Base-by-base conservation (phyloP, 2,329 filamentous ascomycete species). In the Fusarium subglutinans region DNA sequence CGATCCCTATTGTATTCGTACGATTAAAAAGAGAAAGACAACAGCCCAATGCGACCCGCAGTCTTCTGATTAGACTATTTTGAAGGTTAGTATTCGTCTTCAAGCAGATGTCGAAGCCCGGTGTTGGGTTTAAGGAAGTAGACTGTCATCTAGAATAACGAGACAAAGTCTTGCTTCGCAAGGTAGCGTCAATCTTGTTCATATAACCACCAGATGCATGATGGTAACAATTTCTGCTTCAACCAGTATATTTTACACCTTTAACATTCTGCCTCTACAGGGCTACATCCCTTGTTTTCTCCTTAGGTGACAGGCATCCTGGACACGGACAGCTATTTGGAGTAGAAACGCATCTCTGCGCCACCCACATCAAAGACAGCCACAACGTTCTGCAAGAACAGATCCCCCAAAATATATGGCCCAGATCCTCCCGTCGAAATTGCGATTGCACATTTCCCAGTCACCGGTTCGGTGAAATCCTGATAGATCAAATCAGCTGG, bases 371-470 rank as follows among this genome's bases (percentile, higher is more conserved):
- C 85, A 73, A 86, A 87, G 2, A 88, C 85, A 1, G 84, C 83
- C 57, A 89, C 77, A 6, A 86, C 85, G 62, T 86, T 88, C 76
- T 87, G 84, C 67, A 89, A 77, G 64, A 88, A 89, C 12, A 83
- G 83, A 40, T 86, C 84, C 0, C 87, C 87, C 38, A 89, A 76
- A 30, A 88, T 85, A 65, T 85, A 88, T 12, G 86, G 86, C 13
- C 86, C 84, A 2, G 80, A 70, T 0, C 83, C 84, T 3, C 86
- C 86, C 53, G 79, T 85, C 18, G 85, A 80, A 62, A 88, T 82
- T 11, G 83, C 83, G 38, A 86, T 83, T 69, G 86, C 84, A 75
- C 87, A 89, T 56, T 86, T 82, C 1, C 84, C 86, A 13, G 84
- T 87, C 54, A 83, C 53, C 1, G 84, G 83, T 55, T 88, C 86